Percentiles rank a stretch among this genome's conserved stretches.
Conservation (phyloP, 2,329 filamentous ascomycete species). For the Arthrobotrys sinensis region DNA sequence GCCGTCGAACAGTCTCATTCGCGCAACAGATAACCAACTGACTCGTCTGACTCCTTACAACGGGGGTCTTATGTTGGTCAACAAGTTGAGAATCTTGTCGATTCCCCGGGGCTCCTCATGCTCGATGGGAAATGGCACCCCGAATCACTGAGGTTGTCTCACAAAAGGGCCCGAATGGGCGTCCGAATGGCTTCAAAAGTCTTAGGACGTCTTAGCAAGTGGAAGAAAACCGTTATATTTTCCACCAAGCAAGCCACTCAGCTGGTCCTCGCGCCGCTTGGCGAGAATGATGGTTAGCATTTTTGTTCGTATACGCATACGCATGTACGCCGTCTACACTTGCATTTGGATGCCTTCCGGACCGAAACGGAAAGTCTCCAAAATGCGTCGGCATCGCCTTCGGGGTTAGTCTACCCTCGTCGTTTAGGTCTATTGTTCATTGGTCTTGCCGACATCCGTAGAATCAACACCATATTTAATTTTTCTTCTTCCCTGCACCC, state of each 20-base stretch:
- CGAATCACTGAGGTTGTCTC: conserved; percentile 26
- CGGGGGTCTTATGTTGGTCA: conserved; percentile 18
- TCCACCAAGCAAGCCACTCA: conserved; percentile 20
- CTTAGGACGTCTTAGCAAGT: conserved; percentile 5
- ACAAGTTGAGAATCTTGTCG: conserved; percentile 13
- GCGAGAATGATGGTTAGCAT: conserved; percentile 6
- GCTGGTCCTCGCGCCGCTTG: background rate
- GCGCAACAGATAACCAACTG: conserved; percentile 38
- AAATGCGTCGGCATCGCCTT: conserved; percentile 38
- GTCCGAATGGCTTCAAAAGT: conserved; percentile 25
- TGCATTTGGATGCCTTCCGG: conserved; percentile 32
- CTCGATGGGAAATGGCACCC: conserved; percentile 3
- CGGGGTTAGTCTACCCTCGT: conserved; percentile 16
- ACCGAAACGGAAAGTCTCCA: conserved; percentile 44
- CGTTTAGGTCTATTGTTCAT: conserved; percentile 1
- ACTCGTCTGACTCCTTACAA: conserved; percentile 23
- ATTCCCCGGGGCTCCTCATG: background rate
- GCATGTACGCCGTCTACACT: conserved; percentile 19
- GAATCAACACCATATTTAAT: background rate
- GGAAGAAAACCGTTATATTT: conserved; percentile 31
- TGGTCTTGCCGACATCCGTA: conserved; percentile 17
- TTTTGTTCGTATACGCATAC: conserved; percentile 11
- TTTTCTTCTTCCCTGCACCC: background rate
- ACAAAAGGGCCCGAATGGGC: conserved; percentile 8
- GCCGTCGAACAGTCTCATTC: conserved; percentile 28